These are phyloP conservation scores for Syzygium jambos DNA, from an alignment of 345 rosid species.

Conservation along the genomic window DNA sequence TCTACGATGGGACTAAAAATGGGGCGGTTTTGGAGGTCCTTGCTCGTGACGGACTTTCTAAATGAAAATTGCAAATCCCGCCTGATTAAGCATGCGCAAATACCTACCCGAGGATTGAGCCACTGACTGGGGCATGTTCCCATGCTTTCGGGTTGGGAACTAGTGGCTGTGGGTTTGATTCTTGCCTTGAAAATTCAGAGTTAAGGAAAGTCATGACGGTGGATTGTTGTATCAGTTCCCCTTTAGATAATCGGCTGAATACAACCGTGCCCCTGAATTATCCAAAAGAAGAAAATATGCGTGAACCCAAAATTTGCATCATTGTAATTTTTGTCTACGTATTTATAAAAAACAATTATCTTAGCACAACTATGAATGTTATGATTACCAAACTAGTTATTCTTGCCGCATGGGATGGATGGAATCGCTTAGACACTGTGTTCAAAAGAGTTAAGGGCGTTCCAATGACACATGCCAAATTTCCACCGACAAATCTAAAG, in stretches of 20 bases:
- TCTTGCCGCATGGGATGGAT: not conserved
- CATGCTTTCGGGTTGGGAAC: not conserved
- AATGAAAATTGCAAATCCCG: not conserved
- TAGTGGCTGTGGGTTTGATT: not conserved
- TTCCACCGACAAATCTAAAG: not conserved
- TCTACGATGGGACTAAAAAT: not conserved
- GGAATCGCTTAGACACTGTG: not conserved
- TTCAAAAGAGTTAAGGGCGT: not conserved
- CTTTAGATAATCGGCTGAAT: not conserved
- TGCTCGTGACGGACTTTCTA: not conserved
- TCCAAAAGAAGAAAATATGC: not conserved
- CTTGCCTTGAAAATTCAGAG: not conserved
- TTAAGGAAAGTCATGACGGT: not conserved
- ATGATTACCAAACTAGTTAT: not conserved
- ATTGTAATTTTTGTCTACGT: not conserved
- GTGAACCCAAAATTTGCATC: not conserved
- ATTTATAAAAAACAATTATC: not conserved
- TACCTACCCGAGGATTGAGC: not conserved
- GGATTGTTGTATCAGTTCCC: rapidly evolving
- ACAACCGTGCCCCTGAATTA: not conserved
- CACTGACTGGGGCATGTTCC: not conserved
- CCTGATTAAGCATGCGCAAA: not conserved
- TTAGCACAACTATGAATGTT: not conserved
- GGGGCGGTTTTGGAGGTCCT: not conserved
- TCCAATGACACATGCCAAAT: not conserved